Evolutionary conservation across 1,284 basidiomycete genomes (phyloP), one percentile per base, ranked within the genome.

Genomic region (Melampsora abietis-canadensis): DNA sequence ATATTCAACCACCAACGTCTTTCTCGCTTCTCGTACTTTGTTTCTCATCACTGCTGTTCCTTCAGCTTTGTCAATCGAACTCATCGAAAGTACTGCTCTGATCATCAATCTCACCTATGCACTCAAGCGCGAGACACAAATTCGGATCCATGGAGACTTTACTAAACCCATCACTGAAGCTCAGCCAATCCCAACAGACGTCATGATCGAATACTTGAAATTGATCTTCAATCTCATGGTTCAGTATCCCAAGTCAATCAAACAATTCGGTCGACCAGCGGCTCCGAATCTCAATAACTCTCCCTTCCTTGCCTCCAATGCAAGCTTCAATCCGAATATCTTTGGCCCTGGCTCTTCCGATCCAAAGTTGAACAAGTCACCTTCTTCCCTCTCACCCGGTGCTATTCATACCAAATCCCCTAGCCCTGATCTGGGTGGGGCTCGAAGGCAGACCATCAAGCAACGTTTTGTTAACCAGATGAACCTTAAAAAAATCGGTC

Each of bases 141-240:
- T 75, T 79, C 60, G 59, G 78, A 54, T 82, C 85, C 76, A 85
- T 86, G 21, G 84, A 83, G 44, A 77, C 77, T 14, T 80, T 82
- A 61, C 89, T 54, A 82, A 88, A 48, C 88, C 89, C 44, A 85
- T 88, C 24, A 65, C 77, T 74, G 54, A 82, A 24, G 85, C 85
- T 60, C 81, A 84, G 14, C 85, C 85, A 76, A 86, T 87, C 82
- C 84, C 86, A 12, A 85, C 85, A 75, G 90, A 92, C 76, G 89
- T 90, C 4, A 86, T 88, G 85, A 86, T 86, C 1, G 90, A 92
- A 81, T 80, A 90, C 51, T 85, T 92, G 74, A 92, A 92, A 79
- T 85, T 91, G 67, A 84, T 85, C 7, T 92, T 91, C 82, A 92
- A 92, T 79, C 79, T 92, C 47, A 84, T 90, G 68, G 81, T 88